Percentiles rank a stretch among this genome's conserved stretches.
Evolutionary conservation across 1,139 yeast species (phyloP).

Genomic region (Blastobotrys niveus): DNA sequence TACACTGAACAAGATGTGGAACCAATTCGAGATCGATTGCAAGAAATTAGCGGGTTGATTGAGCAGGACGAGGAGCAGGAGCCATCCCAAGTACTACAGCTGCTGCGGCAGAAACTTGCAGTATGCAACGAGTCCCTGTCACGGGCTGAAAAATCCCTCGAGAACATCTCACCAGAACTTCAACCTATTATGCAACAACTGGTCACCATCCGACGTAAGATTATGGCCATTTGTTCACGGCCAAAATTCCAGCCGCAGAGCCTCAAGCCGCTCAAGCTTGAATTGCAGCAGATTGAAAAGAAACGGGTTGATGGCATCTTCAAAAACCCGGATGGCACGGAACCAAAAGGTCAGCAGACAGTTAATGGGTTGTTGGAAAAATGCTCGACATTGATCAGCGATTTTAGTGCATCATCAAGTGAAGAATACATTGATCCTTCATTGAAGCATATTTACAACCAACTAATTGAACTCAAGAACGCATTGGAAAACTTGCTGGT

Average conservation of each 20-base stretch:
- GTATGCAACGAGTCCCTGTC: slow-evolving; percentile 27
- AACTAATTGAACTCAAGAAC: slow-evolving; percentile 58
- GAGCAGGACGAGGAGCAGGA: slow-evolving; percentile 29
- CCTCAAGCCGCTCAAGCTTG: slow-evolving; percentile 35
- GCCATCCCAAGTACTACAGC: slow-evolving; percentile 29
- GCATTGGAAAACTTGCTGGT: slow-evolving; percentile 74
- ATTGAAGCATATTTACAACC: slow-evolving; percentile 47
- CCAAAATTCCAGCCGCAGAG: slow-evolving; percentile 33
- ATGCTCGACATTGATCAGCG: slow-evolving; percentile 68
- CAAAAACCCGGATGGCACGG: slow-evolving; percentile 29
- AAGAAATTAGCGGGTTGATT: slow-evolving; percentile 61
- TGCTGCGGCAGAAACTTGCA: slow-evolving; percentile 28
- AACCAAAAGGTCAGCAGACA: slow-evolving; percentile 50
- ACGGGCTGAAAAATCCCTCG: slow-evolving; percentile 29
- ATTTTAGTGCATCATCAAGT: slow-evolving; percentile 52
- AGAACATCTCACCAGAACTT: slow-evolving; percentile 33
- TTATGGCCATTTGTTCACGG: slow-evolving; percentile 46
- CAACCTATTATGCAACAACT: slow-evolving; percentile 33
- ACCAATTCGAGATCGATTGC: slow-evolving; percentile 66
- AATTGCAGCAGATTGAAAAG: slow-evolving; percentile 41
- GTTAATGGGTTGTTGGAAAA: slow-evolving; percentile 52
- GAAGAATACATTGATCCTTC: slow-evolving; percentile 47
- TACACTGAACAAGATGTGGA: slow-evolving; percentile 77
- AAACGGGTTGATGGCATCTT: slow-evolving; percentile 45
- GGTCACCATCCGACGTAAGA: slow-evolving; percentile 49